Conservation (phyloP, 345 rosid species). For the Hibiscus syriacus region DNA sequence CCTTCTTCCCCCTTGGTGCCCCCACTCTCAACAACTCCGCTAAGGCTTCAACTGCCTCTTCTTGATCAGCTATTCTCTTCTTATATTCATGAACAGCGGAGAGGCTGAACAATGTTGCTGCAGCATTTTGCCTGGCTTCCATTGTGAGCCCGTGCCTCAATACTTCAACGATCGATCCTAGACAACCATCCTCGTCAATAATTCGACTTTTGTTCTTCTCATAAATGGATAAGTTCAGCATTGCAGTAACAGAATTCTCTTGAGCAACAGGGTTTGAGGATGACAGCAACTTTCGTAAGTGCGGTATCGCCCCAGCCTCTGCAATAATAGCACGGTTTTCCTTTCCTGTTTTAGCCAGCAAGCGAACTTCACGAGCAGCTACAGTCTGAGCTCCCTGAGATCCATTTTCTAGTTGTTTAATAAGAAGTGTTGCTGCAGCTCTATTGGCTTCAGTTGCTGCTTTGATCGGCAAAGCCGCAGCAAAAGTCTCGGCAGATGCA, state of each 20-base stretch:
- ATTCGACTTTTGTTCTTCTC: constrained; percentile 79
- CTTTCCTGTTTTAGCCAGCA: constrained; percentile 80
- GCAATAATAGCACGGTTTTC: constrained; percentile 85
- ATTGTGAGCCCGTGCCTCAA: constrained; percentile 65
- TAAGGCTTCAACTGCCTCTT: constrained; percentile 65
- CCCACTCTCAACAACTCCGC: constrained; percentile 62
- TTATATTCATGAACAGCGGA: constrained; percentile 89
- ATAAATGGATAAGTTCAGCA: constrained; percentile 80
- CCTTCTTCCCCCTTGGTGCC: constrained; percentile 84
- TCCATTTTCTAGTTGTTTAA: constrained; percentile 55
- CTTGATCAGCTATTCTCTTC: constrained; percentile 68
- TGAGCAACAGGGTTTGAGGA: constrained; percentile 61
- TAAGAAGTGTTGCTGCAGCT: constrained; percentile 67
- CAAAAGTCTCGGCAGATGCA: constrained; percentile 44
- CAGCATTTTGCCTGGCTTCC: constrained; percentile 89
- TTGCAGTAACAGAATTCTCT: constrained; percentile 87
- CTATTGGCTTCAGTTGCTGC: constrained; percentile 76
- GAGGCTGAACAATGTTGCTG: constrained; percentile 86
- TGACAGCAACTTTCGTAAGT: constrained; percentile 49
- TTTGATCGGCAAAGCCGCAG: constrained; percentile 51
- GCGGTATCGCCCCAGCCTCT: constrained; percentile 85
- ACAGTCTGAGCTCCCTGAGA: constrained; percentile 54
- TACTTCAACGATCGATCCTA: constrained; percentile 63
- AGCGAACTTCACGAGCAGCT: constrained; percentile 76
- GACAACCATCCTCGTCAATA: constrained; percentile 75